Conservation (phyloP, 805 yeast genomes). For the Starmerella potacharoeniae region DNA sequence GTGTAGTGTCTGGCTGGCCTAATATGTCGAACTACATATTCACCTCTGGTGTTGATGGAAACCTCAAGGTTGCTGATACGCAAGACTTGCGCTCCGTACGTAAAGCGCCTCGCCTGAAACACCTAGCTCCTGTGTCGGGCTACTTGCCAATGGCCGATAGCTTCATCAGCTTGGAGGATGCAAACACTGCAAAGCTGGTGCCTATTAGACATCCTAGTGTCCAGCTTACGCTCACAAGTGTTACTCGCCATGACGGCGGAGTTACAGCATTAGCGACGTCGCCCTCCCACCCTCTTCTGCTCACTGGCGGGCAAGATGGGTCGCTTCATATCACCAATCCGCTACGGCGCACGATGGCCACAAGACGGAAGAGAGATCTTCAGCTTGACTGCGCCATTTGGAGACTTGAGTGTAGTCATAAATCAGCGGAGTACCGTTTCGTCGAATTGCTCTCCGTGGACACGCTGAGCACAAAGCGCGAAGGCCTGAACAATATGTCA, state of each 20-base stretch:
- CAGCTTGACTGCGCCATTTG: conserved; percentile 24
- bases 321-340: conserved; percentile 34
- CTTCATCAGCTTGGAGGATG: conserved; percentile 35
- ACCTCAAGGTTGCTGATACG: conserved; percentile 30
- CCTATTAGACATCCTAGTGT: conserved; percentile 30
- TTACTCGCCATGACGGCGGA: conserved; percentile 35
- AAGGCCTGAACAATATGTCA: conserved; percentile 23
- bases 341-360: conserved; percentile 26
- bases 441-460: conserved; percentile 33
- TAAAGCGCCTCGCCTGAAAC: conserved; percentile 8
- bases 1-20: conserved; percentile 31
- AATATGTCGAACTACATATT: conserved; percentile 29
- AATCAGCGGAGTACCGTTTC: conserved; percentile 33
- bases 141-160: conserved; percentile 25
- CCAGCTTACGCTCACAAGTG: conserved; percentile 25
- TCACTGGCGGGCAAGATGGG: conserved; percentile 44
- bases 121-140: conserved; percentile 13
- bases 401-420: conserved; percentile 33
- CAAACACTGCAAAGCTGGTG: conserved; percentile 29
- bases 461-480: conserved; percentile 24
- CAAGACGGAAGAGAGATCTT: conserved; percentile 21
- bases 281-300: conserved; percentile 36
- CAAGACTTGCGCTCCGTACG: conserved; percentile 20
- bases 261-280: conserved; percentile 35
- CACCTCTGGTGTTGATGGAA: conserved; percentile 37